Percentiles rank a stretch among this genome's conserved stretches.
Conservation (phyloP, 768 basidiomycete species). For the Phaeolepiota aurea region DNA sequence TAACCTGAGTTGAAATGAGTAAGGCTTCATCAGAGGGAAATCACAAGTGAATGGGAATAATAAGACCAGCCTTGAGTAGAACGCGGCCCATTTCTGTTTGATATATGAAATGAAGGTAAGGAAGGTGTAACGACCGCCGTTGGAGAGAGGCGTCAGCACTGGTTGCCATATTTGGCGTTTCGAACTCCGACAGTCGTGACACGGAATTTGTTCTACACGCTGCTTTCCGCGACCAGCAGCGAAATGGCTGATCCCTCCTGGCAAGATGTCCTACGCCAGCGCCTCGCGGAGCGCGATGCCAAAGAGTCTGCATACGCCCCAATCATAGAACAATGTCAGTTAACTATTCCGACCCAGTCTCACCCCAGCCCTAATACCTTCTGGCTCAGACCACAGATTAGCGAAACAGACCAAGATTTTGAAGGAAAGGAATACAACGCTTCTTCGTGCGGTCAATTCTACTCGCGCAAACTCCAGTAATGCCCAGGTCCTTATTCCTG, state of each 20-base stretch:
- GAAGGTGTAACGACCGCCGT: not conserved
- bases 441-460: constrained; percentile 76
- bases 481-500: constrained; percentile 51
- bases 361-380: constrained; percentile 6
- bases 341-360: constrained; percentile 8
- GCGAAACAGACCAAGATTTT: constrained; percentile 88
- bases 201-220: not conserved
- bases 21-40: no score
- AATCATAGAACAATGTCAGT: constrained; percentile 89
- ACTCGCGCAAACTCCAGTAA: constrained; percentile 56
- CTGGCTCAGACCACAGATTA: constrained; percentile 69
- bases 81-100: constrained; percentile 65
- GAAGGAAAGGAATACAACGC: constrained; percentile 86
- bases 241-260: constrained; percentile 76
- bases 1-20: constrained; percentile 62
- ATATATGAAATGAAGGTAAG: constrained; percentile 1
- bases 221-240: not conserved
- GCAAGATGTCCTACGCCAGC: constrained; percentile 74
- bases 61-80: constrained; percentile 61
- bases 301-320: constrained; percentile 74
- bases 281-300: constrained; percentile 78
- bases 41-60: not conserved
- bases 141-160: constrained; percentile 8
- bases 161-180: constrained; percentile 22
- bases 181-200: constrained; percentile 27